Evolutionary conservation across 2,329 filamentous ascomycete genomes (phyloP).

Genomic region (Diaporthe vexans): DNA sequence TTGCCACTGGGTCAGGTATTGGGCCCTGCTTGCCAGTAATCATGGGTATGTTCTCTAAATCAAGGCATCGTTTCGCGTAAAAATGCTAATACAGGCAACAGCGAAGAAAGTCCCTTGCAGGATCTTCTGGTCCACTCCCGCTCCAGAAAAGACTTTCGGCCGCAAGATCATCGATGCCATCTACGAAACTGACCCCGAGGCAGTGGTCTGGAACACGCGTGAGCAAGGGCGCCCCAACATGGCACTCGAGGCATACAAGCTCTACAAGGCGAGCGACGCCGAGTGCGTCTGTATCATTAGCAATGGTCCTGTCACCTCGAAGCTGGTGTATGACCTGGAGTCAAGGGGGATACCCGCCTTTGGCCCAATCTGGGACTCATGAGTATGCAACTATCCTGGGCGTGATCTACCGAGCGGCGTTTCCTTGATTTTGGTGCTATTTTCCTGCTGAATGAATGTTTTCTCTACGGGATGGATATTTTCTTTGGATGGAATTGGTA

Average conservation of each 20-base stretch:
- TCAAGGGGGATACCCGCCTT: conserved; percentile 51
- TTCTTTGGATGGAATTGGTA: background rate
- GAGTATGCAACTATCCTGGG: background rate
- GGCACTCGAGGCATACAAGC: conserved; percentile 46
- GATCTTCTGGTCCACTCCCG: conserved; percentile 53
- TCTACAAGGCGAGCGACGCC: conserved; percentile 47
- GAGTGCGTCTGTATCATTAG: conserved; percentile 54
- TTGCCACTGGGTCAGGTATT: conserved; percentile 75
- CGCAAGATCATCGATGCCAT: conserved; percentile 48
- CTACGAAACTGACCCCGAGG: conserved; percentile 47
- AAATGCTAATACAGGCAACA: background rate
- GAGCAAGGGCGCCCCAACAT: conserved; percentile 50
- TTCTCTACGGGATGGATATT: background rate
- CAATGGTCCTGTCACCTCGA: conserved; percentile 50
- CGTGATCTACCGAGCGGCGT: background rate
- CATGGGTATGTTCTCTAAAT: conserved; percentile 53
- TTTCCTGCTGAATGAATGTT: background rate
- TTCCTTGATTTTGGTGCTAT: background rate
- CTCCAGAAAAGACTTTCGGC: conserved; percentile 53
- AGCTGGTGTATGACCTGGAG: conserved; percentile 51
- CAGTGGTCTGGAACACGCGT: conserved; percentile 52
- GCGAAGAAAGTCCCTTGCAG: conserved; percentile 47
- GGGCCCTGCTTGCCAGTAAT: conserved; percentile 71
- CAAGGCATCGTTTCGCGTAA: background rate
- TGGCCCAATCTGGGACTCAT: conserved; percentile 54